Conservation (phyloP, 371 early-diverging fungal genomes). For the Blakeslea trispora region DNA sequence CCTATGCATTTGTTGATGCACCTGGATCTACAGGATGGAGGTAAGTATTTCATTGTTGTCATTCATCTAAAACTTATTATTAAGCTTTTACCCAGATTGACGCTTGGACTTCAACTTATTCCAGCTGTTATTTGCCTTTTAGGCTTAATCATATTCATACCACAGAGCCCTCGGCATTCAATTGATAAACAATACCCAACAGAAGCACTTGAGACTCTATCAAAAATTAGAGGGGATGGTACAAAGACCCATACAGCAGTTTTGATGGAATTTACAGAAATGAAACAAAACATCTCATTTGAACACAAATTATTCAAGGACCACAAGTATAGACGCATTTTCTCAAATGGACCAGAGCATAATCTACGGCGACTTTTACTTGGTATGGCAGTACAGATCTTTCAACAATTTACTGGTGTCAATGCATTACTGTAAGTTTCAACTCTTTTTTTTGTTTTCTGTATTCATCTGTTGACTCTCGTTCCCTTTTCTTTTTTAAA, state of each 20-base stretch:
- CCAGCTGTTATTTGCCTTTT: conserved; percentile 36
- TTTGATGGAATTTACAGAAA: conserved; percentile 67
- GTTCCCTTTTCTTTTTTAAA: no score
- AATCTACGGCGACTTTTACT: conserved; percentile 63
- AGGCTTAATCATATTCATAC: conserved; percentile 30
- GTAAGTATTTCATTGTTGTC: conserved; percentile 11
- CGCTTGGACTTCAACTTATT: conserved; percentile 44
- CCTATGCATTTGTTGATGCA: conserved; percentile 33
- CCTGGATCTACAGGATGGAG: conserved; percentile 56
- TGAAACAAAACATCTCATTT: conserved; percentile 69
- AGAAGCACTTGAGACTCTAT: conserved; percentile 56
- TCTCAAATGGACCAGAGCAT: conserved; percentile 50
- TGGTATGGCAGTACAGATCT: conserved; percentile 71
- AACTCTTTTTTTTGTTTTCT: background rate
- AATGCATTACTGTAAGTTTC: conserved; percentile 72
- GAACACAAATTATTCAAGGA: conserved; percentile 69
- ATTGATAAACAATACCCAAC: conserved; percentile 51
- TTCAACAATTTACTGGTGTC: conserved; percentile 79
- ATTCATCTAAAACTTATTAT: background rate
- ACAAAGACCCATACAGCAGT: conserved; percentile 37
- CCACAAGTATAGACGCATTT: conserved; percentile 26
- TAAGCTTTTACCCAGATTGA: no score
- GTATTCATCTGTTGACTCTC: background rate
- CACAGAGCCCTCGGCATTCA: conserved; percentile 68
- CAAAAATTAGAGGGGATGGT: conserved; percentile 51